A percentile compares a stretch with the other conserved stretches of the same genome.
phyloP scores from a whole-genome alignment of 2,329 filamentous ascomycete genomes.

The Exophiala oligosperma region DNA sequence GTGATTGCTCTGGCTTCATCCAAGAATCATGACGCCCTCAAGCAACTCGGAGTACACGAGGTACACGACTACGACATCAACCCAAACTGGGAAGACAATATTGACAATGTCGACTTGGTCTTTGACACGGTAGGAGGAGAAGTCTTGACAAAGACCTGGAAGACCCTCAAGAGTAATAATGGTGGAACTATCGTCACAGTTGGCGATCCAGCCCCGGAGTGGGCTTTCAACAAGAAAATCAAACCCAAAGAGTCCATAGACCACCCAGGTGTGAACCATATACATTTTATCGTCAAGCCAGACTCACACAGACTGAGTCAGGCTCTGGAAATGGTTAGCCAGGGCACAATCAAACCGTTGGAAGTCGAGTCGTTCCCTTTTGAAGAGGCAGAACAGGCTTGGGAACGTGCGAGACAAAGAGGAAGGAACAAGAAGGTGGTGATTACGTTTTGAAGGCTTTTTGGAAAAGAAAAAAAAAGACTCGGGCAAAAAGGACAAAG shows the following conservation, averaged over 20 bases:
- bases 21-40: conserved; percentile 37
- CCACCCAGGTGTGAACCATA: neutral
- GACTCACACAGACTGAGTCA: neutral
- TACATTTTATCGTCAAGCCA: neutral
- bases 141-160: neutral
- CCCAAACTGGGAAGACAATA: neutral
- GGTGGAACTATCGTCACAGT: neutral
- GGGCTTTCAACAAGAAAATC: neutral
- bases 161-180: neutral
- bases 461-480: too few species aligned
- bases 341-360: neutral
- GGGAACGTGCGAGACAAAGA: neutral
- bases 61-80: conserved; percentile 38
- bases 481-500: too few species aligned
- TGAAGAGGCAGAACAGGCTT: neutral
- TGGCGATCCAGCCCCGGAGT: neutral
- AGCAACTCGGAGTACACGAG: conserved; percentile 39
- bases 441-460: neutral
- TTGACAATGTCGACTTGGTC: neutral
- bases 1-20: conserved; percentile 10
- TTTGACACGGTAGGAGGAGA: neutral
- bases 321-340: neutral
- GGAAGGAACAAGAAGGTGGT: neutral
- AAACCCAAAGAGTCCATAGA: neutral
- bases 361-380: neutral